A percentile compares a stretch with the other conserved stretches of the same genome.
phyloP scores from a whole-genome alignment of 139 green algal genomes.

The Nannochloris sp. region DNA sequence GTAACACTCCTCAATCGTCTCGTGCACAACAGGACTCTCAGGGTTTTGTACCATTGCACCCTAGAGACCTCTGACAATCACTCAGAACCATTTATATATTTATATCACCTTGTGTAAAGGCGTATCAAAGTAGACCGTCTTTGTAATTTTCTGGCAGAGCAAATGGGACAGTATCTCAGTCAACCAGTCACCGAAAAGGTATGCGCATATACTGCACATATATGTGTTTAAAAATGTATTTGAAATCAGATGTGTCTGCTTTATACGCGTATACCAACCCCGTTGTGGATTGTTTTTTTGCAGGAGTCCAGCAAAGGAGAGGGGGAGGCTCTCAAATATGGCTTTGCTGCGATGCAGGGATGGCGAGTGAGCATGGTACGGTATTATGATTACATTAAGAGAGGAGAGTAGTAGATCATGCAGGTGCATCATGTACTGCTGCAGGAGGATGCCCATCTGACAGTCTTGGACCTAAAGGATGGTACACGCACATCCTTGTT shows the following conservation, averaged over 20 bases:
- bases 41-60: too few species aligned
- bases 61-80: too few species aligned
- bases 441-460: slow-evolving; percentile 40
- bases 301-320: slow-evolving; percentile 26
- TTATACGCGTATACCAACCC: background rate
- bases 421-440: too few species aligned
- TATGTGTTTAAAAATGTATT: background rate
- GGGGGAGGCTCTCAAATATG: slow-evolving; percentile 19
- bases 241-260: too few species aligned
- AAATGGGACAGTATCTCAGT: slow-evolving; percentile 25
- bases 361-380: slow-evolving; percentile 37
- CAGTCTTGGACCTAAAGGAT: slow-evolving; percentile 13
- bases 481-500: slow-evolving; percentile 21
- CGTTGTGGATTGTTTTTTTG: background rate
- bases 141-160: too few species aligned
- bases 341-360: slow-evolving; percentile 34
- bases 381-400: too few species aligned
- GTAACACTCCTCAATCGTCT: too few species aligned
- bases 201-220: background rate
- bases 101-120: too few species aligned
- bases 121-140: too few species aligned
- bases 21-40: too few species aligned
- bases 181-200: slow-evolving; percentile 23
- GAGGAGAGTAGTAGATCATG: too few species aligned
- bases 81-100: too few species aligned